Conservation (phyloP, 2,329 filamentous ascomycete species). For the Fusarium virguliforme region DNA sequence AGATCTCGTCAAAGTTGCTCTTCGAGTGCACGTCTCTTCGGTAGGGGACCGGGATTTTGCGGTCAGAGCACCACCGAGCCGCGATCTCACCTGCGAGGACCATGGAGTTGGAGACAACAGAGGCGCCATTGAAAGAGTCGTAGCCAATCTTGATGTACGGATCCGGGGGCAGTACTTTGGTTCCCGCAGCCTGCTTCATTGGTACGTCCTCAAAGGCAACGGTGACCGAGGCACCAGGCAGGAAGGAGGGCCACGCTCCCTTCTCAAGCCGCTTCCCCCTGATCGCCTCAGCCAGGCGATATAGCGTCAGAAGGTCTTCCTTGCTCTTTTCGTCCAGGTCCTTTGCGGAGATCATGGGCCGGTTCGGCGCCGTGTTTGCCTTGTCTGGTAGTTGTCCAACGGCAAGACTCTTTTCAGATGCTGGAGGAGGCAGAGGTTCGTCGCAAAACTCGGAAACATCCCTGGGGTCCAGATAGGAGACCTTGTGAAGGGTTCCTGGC, state of each 20-base stretch:
- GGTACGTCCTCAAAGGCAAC: conserved; percentile 61
- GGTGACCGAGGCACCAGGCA: conserved; percentile 60
- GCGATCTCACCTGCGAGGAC: conserved; percentile 74
- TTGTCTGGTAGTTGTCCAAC: conserved; percentile 51
- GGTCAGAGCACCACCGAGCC: conserved; percentile 72
- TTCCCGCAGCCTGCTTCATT: conserved; percentile 23
- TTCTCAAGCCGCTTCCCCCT: conserved; percentile 61
- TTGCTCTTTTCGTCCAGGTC: conserved; percentile 62
- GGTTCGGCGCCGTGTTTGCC: conserved; percentile 49
- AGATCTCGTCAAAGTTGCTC: conserved; percentile 56
- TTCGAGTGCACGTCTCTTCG: conserved; percentile 64
- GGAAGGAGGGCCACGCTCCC: conserved; percentile 67
- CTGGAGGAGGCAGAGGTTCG: conserved; percentile 50
- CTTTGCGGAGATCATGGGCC: conserved; percentile 61
- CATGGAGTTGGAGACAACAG: conserved; percentile 66
- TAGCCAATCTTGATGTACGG: conserved; percentile 64
- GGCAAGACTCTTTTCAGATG: conserved; percentile 47
- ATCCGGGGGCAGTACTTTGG: conserved; percentile 60
- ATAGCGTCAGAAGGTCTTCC: conserved; percentile 65
- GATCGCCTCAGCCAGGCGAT: conserved; percentile 64
- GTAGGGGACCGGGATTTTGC: conserved; percentile 73
- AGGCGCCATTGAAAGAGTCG: conserved; percentile 53
- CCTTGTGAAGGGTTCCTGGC: conserved; percentile 67
- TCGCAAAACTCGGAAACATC: conserved; percentile 65
- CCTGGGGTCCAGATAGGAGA: conserved; percentile 71